A percentile compares a stretch with the other conserved stretches of the same genome.
Evolutionary conservation across 441 rosid genomes (phyloP).

Genomic region (Eruca vesicaria): DNA sequence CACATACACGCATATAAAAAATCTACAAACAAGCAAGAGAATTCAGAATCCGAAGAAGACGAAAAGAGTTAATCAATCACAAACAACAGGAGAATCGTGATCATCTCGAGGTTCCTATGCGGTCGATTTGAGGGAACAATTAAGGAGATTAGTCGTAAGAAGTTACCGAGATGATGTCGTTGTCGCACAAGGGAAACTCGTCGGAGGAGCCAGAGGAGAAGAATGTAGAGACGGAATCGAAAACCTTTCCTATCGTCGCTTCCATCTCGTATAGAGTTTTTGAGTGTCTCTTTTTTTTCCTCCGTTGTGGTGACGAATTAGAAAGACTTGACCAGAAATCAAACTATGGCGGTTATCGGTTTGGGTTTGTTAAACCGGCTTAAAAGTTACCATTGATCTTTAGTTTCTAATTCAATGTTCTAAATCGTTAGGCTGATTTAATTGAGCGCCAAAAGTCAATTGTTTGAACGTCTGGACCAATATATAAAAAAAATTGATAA

Average conservation of each 20-base stretch:
- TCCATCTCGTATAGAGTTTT: constrained; percentile 40
- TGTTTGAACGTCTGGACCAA: no score
- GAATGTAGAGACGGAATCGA: constrained; percentile 56
- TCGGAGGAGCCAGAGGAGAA: constrained; percentile 48
- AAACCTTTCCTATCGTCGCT: constrained; percentile 48
- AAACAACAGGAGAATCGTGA: not conserved
- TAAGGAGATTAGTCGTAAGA: not conserved
- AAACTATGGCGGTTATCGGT: not conserved
- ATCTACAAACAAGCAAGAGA: not conserved
- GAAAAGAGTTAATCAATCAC: not conserved
- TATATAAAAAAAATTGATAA: no score
- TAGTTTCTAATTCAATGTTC: no score
- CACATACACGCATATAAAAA: no score
- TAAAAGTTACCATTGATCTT: not conserved
- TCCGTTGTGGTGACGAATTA: not conserved
- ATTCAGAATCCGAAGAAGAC: not conserved
- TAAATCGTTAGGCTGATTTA: no score
- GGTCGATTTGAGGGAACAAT: not conserved
- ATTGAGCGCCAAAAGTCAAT: no score
- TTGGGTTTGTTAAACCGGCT: not conserved
- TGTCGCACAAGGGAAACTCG: constrained; percentile 71
- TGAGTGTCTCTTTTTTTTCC: not conserved
- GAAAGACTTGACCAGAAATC: not conserved
- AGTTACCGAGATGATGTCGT: constrained; percentile 58
- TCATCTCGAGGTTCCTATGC: not conserved